Evolutionary conservation across 352 stramenopile species (phyloP).

Genomic region (Globisporangium recalcitrans): DNA sequence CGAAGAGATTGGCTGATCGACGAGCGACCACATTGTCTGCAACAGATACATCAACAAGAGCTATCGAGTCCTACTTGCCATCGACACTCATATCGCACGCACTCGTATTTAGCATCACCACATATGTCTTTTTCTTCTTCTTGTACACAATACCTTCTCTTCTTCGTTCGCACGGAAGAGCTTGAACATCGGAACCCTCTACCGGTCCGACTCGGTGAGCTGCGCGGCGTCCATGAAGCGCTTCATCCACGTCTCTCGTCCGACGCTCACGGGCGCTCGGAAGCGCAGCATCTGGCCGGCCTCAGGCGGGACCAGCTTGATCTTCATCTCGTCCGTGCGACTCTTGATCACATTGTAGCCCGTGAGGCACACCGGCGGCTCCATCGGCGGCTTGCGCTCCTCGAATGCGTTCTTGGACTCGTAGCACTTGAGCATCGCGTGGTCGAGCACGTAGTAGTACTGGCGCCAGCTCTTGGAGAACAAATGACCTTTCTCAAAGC

Average conservation of each 20-base stretch:
- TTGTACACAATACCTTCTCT: not conserved
- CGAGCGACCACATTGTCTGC: not conserved
- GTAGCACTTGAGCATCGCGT: slow-evolving; percentile 61
- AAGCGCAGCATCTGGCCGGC: slow-evolving; percentile 68
- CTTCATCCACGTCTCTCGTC: slow-evolving; percentile 74
- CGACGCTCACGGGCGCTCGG: slow-evolving; percentile 62
- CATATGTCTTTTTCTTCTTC: not conserved
- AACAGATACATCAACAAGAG: not conserved
- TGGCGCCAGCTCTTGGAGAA: slow-evolving; percentile 76
- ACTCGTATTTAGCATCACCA: not conserved
- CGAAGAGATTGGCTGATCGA: not conserved
- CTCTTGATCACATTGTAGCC: slow-evolving; percentile 68
- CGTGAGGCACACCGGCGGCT: slow-evolving; percentile 47
- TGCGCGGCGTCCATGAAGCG: slow-evolving; percentile 67
- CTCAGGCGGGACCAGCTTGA: slow-evolving; percentile 69
- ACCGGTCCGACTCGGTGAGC: slow-evolving; percentile 19
- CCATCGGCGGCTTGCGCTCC: slow-evolving; percentile 47
- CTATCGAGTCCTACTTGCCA: not conserved
- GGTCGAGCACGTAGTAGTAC: slow-evolving; percentile 73
- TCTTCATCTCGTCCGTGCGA: slow-evolving; percentile 75
- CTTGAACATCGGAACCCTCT: not conserved
- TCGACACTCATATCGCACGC: not conserved
- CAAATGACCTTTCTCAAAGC: slow-evolving; percentile 66
- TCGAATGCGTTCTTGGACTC: slow-evolving; percentile 73
- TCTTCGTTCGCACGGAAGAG: not conserved